Evolutionary conservation across 441 rosid species (phyloP), one percentile per base, ranked within the genome.

Genomic region (Raphanus hybrid): DNA sequence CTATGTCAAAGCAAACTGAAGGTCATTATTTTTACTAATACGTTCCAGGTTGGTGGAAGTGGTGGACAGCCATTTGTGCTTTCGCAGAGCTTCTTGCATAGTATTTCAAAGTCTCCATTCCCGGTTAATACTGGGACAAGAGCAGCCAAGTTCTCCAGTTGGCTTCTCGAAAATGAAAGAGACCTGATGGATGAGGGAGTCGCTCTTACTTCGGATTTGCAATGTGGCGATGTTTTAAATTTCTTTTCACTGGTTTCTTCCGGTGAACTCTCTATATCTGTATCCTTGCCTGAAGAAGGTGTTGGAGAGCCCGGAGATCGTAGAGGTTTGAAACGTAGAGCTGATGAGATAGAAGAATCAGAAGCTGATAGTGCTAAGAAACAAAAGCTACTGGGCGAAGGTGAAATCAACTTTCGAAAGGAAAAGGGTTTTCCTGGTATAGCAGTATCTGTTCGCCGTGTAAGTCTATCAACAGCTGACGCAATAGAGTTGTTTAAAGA

Each of bases 341-440:
- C 86, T 80, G 93, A 90, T 43, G 91, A 84, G 75, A 83, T 67
- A 73, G 97, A 89, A 76, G 82, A 84, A 70, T 80, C 60, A 41
- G 85, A 84, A 69, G 67, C 69, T 76, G 90, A 84, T 14, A 91
- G 73, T 81, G 82, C 83, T 78, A 94, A 92, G 86, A 93, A 87
- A 80, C 60, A 86, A 59, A 96, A 84, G 85, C 83, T 82, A 73
- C 72, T 88, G 35, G 82, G 85, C 27, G 97, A 94, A 73, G 84
- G 92, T 68, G 99, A 93, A 80, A 87, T 90, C 73, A 66, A 72
- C 85, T 90, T 91, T 67, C 96, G 98, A 26, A 86, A 91, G 71
- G 99, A 88, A 83, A 96, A 96, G 83, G 99, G 99, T 18, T 94
- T 92, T 84, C 99, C 99, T 71, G 98, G 98, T 64, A 86, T 96